These are phyloP conservation scores for Murraya koenigii DNA, from an alignment of 345 rosid genomes.

Conservation along the genomic window DNA sequence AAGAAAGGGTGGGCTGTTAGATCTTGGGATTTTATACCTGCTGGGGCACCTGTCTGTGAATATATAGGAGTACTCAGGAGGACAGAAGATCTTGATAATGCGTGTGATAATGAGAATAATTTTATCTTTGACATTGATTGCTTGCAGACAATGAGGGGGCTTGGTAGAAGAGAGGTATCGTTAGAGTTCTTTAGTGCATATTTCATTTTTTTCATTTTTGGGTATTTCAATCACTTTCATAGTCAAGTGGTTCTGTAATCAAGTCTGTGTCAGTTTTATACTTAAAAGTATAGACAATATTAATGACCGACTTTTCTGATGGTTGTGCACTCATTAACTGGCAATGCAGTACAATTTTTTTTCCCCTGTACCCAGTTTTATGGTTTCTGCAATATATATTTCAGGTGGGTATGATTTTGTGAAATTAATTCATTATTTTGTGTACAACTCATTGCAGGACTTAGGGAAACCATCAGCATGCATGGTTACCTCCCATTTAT, in stretches of 20 bases:
- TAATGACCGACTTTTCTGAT: not conserved
- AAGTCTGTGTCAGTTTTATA: not conserved
- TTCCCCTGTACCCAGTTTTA: not conserved
- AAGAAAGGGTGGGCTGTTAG: slow-evolving; percentile 97
- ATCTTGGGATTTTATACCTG: slow-evolving; percentile 90
- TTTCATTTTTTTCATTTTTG: not conserved
- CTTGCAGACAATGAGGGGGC: slow-evolving; percentile 86
- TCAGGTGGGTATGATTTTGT: not conserved
- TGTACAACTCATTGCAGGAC: not conserved
- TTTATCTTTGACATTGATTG: slow-evolving; percentile 94
- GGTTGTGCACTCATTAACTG: not conserved
- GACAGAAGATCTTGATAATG: slow-evolving; percentile 69
- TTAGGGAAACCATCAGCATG: not conserved
- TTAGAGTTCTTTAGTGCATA: not conserved
- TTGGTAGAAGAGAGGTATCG: slow-evolving; percentile 81
- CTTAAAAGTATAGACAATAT: not conserved
- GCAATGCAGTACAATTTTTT: not conserved
- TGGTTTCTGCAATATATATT: not conserved
- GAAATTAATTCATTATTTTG: not conserved
- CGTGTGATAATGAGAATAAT: slow-evolving; percentile 66
- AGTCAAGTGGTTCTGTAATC: not conserved
- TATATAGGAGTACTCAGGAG: slow-evolving; percentile 68
- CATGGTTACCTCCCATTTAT: not conserved
- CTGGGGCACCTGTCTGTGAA: slow-evolving; percentile 94
- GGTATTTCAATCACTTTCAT: not conserved